Evolutionary conservation across 768 basidiomycete species (phyloP).

Genomic region (Termitomyces sp.): DNA sequence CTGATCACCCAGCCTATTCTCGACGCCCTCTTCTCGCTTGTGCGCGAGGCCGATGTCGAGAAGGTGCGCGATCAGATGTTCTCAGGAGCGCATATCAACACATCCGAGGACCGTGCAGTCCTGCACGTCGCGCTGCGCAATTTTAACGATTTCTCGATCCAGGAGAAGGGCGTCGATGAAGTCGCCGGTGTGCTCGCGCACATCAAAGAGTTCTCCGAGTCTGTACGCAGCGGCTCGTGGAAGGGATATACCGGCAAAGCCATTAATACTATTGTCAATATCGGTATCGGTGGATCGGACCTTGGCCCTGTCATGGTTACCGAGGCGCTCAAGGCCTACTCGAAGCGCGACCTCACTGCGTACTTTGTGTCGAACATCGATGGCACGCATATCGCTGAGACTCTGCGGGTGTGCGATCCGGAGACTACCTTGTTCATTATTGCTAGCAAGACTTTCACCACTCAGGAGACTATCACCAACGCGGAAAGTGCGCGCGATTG

Average conservation of each 20-base stretch:
- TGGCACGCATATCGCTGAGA: conserved; percentile 95
- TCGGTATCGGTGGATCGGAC: conserved; percentile 98
- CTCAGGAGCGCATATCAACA: conserved; percentile 95
- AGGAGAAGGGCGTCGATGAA: conserved; percentile 79
- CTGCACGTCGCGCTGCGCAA: conserved; percentile 91
- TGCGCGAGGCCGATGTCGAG: conserved; percentile 85
- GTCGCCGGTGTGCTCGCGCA: conserved; percentile 83
- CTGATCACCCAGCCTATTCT: conserved; percentile 86
- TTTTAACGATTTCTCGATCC: conserved; percentile 71
- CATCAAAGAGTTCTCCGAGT: conserved; percentile 86
- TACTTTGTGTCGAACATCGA: conserved; percentile 98
- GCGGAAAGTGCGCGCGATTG: conserved; percentile 91
- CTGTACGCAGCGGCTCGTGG: conserved; percentile 84
- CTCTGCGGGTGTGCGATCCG: conserved; percentile 73
- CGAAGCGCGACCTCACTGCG: conserved; percentile 81
- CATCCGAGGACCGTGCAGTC: conserved; percentile 95
- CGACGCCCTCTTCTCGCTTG: conserved; percentile 71
- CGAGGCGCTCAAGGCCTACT: conserved; percentile 92
- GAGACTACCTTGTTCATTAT: conserved; percentile 97
- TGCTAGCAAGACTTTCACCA: conserved; percentile 99
- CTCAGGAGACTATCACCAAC: conserved; percentile 99
- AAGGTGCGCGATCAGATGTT: conserved; percentile 90
- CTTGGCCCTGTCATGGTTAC: conserved; percentile 99
- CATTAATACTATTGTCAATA: conserved; percentile 95
- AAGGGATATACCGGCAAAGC: conserved; percentile 96